Conservation (phyloP, 306 rosid species). For the peach (Prunus persica) region Prunus_persica_NCBIv2 NC_034009.1:4622501-4623000, state of each 20-base stretch:
- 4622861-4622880: conserved; percentile 82
- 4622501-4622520: neutral
- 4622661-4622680: conserved; percentile 94
- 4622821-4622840: conserved; percentile 78
- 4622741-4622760: conserved; percentile 18
- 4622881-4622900: conserved; percentile 72
- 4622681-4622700: conserved; percentile 80
- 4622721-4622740: conserved; percentile 1
- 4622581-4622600: conserved; percentile 12
- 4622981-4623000: neutral
- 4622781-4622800: conserved; percentile 8
- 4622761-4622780: conserved; percentile 15
- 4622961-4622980: neutral
- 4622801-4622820: conserved; percentile 1
- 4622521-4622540: conserved; percentile 10
- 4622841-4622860: conserved; percentile 70
- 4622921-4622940: conserved; percentile 32
- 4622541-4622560: neutral
- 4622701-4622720: conserved; percentile 58
- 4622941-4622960: neutral
- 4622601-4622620: conserved; percentile 56
- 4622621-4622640: conserved; percentile 95
- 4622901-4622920: conserved; percentile 88
- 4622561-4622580: neutral
- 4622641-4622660: conserved; percentile 90